These are phyloP conservation scores for Geotrichum histeridarum DNA, from an alignment of 1,139 yeast genomes.

Conservation along the genomic window DNA sequence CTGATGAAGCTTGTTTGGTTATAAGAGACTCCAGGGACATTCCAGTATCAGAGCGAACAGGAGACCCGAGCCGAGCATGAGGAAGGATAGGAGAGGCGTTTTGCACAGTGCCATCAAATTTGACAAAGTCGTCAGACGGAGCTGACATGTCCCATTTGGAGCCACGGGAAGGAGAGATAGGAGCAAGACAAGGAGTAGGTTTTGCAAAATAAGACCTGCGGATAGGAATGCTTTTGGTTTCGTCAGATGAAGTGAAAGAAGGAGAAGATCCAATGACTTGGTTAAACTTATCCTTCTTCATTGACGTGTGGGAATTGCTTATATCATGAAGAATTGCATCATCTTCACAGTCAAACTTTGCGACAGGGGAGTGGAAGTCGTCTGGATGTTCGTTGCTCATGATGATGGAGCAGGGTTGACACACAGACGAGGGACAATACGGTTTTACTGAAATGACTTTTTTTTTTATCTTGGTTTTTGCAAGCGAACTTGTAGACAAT, in stretches of 20 bases:
- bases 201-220: neutral
- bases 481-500: no score
- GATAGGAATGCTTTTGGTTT: neutral
- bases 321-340: slow-evolving; percentile 15
- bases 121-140: neutral
- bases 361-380: neutral
- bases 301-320: slow-evolving; percentile 11
- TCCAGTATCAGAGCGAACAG: slow-evolving; percentile 5
- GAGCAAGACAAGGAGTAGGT: neutral
- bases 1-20: slow-evolving; percentile 1
- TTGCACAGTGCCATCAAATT: neutral
- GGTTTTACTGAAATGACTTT: neutral
- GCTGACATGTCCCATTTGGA: slow-evolving; percentile 7
- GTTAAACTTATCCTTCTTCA: slow-evolving; percentile 1
- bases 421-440: neutral
- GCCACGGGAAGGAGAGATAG: slow-evolving; percentile 3
- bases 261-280: slow-evolving; percentile 14
- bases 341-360: slow-evolving; percentile 7
- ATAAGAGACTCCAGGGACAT: slow-evolving; percentile 4
- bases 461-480: no score
- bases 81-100: neutral
- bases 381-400: slow-evolving; percentile 14
- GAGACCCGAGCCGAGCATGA: slow-evolving; percentile 3
- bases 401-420: neutral
- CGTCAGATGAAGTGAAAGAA: slow-evolving; percentile 1